Evolutionary conservation across 2,329 filamentous ascomycete species (phyloP), one percentile per base, ranked within the genome.

Genomic region (Boeremia exigua): DNA sequence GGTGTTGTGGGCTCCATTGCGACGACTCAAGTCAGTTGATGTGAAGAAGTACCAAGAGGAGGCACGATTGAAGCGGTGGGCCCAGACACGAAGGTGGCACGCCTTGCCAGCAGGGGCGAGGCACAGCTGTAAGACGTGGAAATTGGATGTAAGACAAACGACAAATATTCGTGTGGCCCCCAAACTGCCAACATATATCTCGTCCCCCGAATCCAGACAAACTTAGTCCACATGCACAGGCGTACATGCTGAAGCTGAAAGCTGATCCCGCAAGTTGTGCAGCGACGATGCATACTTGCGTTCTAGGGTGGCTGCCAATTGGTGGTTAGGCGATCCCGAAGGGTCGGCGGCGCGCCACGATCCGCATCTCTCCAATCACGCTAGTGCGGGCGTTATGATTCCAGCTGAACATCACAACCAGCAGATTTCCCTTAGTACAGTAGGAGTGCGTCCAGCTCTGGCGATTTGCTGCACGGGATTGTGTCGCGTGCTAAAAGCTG

Each of bases 61-160:
- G 19, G 27, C 33, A 19, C 11, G 29, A 29, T 23, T 12, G 14
- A 28, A 15, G 5, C 6, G 15, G 34, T n/a, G 30, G 32, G 29
- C 30, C 14, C 33, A 32, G 32, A 28, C 33, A 39, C 45, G 19
- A 4, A n/a, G 12, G 29, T 6, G 15, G 39, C 17, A 33, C 38
- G 52, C 39, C 39, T 44, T 45, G 38, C 29, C 39, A 27, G 48
- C 48, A 48, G 45, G 34, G 28, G 25, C 38, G 52, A 48, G 52
- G 52, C 52, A 49, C 52, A 48, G 45, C 39, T 25, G 50, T 44
- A 33, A 49, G 52, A 44, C 19, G 39, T 45, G 45, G 45, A 48
- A n/a, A 54, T 48, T 48, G 10, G 19, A n/a, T 30, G 52, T 49
- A 48, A 54, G 52, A 45, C 45, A 45, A 32, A 43, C 36, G 43